Percentiles rank a stretch among this genome's conserved stretches.
Conservation (phyloP, 2,329 filamentous ascomycete genomes). For the Xylaria sp. region DNA sequence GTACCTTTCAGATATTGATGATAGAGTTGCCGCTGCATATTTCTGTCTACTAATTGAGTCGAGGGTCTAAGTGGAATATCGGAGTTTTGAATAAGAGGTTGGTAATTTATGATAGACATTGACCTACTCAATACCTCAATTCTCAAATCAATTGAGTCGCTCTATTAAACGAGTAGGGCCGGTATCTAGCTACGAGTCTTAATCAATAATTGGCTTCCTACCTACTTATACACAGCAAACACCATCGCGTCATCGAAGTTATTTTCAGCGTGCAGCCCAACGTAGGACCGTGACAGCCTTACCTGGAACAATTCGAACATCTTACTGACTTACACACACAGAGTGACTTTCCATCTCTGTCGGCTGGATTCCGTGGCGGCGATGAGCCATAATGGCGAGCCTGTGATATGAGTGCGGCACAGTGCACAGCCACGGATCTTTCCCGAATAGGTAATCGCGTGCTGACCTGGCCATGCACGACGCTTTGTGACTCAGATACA, state of each 20-base stretch:
- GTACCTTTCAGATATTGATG: conserved; percentile 1
- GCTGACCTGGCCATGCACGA: conserved; percentile 18
- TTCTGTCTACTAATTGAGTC: not conserved
- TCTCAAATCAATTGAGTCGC: not conserved
- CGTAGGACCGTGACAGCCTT: conserved; percentile 1
- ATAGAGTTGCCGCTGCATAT: not conserved
- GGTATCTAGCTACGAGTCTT: not conserved
- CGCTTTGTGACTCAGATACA: conserved; percentile 20
- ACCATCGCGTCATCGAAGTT: not conserved
- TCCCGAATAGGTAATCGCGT: conserved; percentile 26
- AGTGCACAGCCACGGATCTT: conserved; percentile 27
- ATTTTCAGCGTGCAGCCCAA: conserved; percentile 6
- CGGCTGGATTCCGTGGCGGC: not conserved
- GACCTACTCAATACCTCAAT: not conserved
- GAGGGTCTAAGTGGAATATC: not conserved
- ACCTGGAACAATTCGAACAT: not conserved
- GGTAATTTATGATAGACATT: not conserved
- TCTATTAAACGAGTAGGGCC: not conserved
- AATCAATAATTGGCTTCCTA: not conserved
- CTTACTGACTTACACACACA: not conserved
- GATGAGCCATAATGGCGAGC: conserved; percentile 23
- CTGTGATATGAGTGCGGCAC: not conserved
- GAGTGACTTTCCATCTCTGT: not conserved
- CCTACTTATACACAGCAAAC: conserved; percentile 16
- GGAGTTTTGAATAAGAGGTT: not conserved